These are phyloP conservation scores for Cucurbita argyrosperma DNA, from an alignment of 306 rosid genomes.

Conservation along the genomic window DNA sequence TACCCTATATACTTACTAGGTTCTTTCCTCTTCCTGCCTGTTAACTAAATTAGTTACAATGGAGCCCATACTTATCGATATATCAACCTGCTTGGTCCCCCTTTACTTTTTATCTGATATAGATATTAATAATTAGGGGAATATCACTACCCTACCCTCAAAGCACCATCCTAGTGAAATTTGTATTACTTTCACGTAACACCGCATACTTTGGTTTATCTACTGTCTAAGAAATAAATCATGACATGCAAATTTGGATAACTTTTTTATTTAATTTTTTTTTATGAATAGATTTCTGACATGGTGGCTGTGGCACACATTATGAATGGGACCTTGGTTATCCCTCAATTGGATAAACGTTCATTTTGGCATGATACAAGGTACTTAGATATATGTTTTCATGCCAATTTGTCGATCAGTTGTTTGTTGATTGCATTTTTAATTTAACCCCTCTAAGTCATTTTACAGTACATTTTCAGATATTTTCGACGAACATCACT, in stretches of 20 bases:
- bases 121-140: not conserved
- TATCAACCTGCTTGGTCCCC: not conserved
- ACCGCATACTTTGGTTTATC: not conserved
- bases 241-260: not conserved
- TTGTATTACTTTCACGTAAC: not conserved
- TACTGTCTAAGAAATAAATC: not conserved
- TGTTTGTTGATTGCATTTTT: not conserved
- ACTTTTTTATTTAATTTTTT: slow-evolving; percentile 1
- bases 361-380: slow-evolving; percentile 91
- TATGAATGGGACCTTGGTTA: slow-evolving; percentile 81
- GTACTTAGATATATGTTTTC: slow-evolving; percentile 18
- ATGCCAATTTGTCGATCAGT: slow-evolving; percentile 6
- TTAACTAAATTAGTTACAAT: not conserved
- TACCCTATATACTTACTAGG: not conserved
- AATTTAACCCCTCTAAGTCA: slow-evolving; percentile 4
- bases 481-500: slow-evolving; percentile 71
- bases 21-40: not conserved
- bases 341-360: slow-evolving; percentile 81
- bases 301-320: slow-evolving; percentile 87
- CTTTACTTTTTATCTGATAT: not conserved
- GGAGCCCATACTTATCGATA: not conserved
- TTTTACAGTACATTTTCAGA: slow-evolving; percentile 68
- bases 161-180: not conserved
- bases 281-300: slow-evolving; percentile 53
- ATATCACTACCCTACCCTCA: not conserved